Conservation (phyloP, 164 flowering plant genomes). For the Santalum album region DNA sequence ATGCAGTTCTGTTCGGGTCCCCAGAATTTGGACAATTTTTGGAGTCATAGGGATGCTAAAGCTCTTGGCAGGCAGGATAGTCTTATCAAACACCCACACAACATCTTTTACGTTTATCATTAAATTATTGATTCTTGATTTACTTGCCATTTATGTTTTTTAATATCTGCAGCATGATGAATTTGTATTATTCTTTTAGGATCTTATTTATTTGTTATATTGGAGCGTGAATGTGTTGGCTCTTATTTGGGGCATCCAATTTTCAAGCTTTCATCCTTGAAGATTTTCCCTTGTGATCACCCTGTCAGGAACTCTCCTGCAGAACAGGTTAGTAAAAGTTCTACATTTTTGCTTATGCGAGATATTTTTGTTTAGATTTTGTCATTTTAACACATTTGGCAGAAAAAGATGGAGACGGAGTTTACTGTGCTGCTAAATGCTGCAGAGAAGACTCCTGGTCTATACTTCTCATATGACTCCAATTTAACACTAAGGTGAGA, state of each 20-base stretch:
- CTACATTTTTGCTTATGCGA: background rate
- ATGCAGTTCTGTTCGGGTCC: slow-evolving; percentile 45
- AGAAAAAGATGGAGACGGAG: slow-evolving; percentile 91
- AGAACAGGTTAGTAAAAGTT: slow-evolving; percentile 53
- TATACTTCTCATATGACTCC: slow-evolving; percentile 82
- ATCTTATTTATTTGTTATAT: slow-evolving; percentile 68
- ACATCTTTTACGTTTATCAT: background rate
- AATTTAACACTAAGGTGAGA: slow-evolving; percentile 80
- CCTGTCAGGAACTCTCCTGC: slow-evolving; percentile 51
- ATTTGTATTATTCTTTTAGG: slow-evolving; percentile 32
- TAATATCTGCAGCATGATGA: background rate
- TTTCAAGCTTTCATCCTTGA: slow-evolving; percentile 64
- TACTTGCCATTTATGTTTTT: background rate
- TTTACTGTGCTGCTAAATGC: slow-evolving; percentile 62
- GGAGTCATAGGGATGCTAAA: slow-evolving; percentile 85
- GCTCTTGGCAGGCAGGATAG: slow-evolving; percentile 70
- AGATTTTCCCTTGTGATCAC: slow-evolving; percentile 75
- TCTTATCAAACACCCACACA: background rate
- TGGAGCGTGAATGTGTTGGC: slow-evolving; percentile 77
- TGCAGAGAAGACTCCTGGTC: slow-evolving; percentile 80
- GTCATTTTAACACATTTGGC: slow-evolving; percentile 20
- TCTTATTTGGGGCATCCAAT: slow-evolving; percentile 86
- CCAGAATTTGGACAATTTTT: slow-evolving; percentile 64
- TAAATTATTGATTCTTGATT: background rate
- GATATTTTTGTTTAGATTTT: background rate